Evolutionary conservation across 1,284 basidiomycete genomes (phyloP), one percentile per base, ranked within the genome.

Genomic region (Meripilus lineatus): DNA sequence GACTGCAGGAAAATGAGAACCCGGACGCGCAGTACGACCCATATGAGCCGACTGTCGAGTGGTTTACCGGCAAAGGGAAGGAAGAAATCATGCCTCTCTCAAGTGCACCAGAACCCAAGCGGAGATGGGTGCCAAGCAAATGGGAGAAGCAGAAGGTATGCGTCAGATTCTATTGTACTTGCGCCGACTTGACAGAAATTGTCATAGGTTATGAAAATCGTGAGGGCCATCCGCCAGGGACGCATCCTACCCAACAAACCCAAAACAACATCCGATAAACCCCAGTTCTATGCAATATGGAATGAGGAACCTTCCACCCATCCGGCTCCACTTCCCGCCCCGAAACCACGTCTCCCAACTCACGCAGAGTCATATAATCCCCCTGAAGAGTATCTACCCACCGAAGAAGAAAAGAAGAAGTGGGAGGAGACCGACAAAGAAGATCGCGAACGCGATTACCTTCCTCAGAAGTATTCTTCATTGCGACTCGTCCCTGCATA

Each of bases 121-220:
- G 92, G 42, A 80, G 96, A 43, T 99, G 95, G 81, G 81, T 98
- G 5, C 92, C 95, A 11, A 95, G 91, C 70, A 99, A 96, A 74
- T 99, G 96, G 96, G 96, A 99, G 70, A 97, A 98, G 70, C 86
- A 97, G 76, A 99, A 99, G 80, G 93, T 89, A 56, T 48, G 66
- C 36, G 13, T n/a, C 25, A 7, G 20, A 14, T 18, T 5, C 22
- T 15, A 23, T 7, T 15, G n/a, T 21, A 28, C n/a, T 2, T 40
- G 10, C 6, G 24, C 30, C 15, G 42, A 24, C 17, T 24, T 41
- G 2, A 41, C 38, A 22, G 28, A 28, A 0, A 18, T 6, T 13
- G 4, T 3, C 32, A 23, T 50, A 94, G 91, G 81, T 99, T 54
- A 97, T 99, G 93, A 99, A 99, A 79, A 98, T 99, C 55, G 95